These are phyloP conservation scores for Moricandia moricandioides DNA, from an alignment of 345 rosid genomes.

Conservation along the genomic window DNA sequence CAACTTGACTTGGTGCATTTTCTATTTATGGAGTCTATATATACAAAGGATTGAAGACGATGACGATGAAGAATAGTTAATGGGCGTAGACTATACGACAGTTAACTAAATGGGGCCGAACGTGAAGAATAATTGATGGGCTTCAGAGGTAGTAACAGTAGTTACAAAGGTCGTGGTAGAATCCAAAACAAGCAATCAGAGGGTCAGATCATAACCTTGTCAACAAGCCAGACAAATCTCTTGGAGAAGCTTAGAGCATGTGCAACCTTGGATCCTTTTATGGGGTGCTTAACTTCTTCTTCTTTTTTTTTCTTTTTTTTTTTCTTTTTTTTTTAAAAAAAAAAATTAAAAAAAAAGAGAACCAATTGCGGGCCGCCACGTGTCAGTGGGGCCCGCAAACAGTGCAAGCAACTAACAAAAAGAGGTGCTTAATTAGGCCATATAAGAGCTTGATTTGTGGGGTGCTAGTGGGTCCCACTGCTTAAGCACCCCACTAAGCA, in stretches of 20 bases:
- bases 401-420: too few relatives aligned
- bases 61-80: neutral
- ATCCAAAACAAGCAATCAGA: constrained; percentile 46
- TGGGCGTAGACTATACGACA: neutral
- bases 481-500: too few relatives aligned
- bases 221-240: constrained; percentile 27
- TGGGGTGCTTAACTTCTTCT: too few relatives aligned
- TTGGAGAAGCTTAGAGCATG: constrained; percentile 79
- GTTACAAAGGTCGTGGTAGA: constrained; percentile 33
- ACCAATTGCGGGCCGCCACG: too few relatives aligned
- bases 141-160: constrained; percentile 34
- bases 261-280: too few relatives aligned
- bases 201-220: constrained; percentile 52
- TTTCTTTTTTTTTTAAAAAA: too few relatives aligned
- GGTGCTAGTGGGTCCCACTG: too few relatives aligned
- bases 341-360: too few relatives aligned
- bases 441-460: too few relatives aligned
- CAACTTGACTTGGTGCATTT: constrained; percentile 8
- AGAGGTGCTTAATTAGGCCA: too few relatives aligned
- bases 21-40: constrained; percentile 16
- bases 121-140: constrained; percentile 10
- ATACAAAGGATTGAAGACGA: neutral
- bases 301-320: too few relatives aligned
- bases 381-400: too few relatives aligned
- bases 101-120: neutral